Evolutionary conservation across 2,329 filamentous ascomycete genomes (phyloP).

Genomic region (Thielaviopsis punctulata): DNA sequence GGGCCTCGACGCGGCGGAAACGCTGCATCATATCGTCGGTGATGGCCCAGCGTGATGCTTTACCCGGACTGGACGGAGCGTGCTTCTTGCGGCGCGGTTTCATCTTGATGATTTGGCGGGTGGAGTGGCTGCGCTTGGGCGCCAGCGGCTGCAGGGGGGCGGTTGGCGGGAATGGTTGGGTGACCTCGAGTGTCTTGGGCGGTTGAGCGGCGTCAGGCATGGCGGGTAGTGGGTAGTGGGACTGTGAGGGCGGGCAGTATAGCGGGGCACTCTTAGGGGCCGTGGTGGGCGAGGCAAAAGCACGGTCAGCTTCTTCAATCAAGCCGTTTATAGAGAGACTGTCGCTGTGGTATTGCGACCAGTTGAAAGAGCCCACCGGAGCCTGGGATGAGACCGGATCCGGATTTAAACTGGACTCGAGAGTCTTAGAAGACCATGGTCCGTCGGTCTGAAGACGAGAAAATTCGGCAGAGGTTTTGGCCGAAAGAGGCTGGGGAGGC

Average conservation of each 20-base stretch:
- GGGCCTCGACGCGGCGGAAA: slow-evolving; percentile 37
- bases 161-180: slow-evolving; percentile 3
- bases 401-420: neutral
- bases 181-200: neutral
- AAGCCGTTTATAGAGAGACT: slow-evolving; percentile 4
- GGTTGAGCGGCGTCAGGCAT: neutral
- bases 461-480: slow-evolving; percentile 12
- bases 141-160: neutral
- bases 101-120: slow-evolving; percentile 1
- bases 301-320: slow-evolving; percentile 1
- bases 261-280: slow-evolving; percentile 9
- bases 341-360: neutral
- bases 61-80: slow-evolving; percentile 4
- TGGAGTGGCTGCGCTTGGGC: neutral
- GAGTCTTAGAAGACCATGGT: neutral
- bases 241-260: slow-evolving; percentile 2
- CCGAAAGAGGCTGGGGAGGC: slow-evolving; percentile 5
- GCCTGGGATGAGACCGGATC: neutral
- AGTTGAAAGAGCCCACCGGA: neutral
- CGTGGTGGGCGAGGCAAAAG: neutral
- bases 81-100: slow-evolving; percentile 7
- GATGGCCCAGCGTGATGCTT: slow-evolving; percentile 31
- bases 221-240: slow-evolving; percentile 1
- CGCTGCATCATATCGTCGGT: slow-evolving; percentile 38
- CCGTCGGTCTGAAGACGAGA: neutral